Evolutionary conservation across 192 early-diverging fungal species (phyloP).

Genomic region (Oehlia diaphana): DNA sequence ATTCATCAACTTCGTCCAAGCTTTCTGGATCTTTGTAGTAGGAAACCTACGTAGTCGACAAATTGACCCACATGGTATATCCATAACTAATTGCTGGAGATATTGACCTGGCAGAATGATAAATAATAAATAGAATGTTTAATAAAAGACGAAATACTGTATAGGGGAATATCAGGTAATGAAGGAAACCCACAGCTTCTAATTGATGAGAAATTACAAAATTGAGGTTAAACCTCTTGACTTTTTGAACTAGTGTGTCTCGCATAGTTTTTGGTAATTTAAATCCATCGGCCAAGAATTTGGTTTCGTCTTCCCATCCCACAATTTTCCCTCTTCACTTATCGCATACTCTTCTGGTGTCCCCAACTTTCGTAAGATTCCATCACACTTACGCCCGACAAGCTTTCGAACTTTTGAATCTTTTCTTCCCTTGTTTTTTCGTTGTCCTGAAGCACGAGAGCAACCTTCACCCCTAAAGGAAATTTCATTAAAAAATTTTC

Average conservation of each 20-base stretch:
- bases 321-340: slow-evolving; percentile 20
- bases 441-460: slow-evolving; percentile 20
- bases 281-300: slow-evolving; percentile 15
- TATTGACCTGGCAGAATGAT: too few relatives aligned
- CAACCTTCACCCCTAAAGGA: slow-evolving; percentile 27
- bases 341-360: slow-evolving; percentile 25
- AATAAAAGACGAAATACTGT: neutral
- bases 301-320: slow-evolving; percentile 22
- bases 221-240: slow-evolving; percentile 7
- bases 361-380: slow-evolving; percentile 25
- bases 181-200: slow-evolving; percentile 25
- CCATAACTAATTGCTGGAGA: too few relatives aligned
- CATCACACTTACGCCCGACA: slow-evolving; percentile 25
- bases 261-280: slow-evolving; percentile 18
- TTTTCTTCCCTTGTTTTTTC: slow-evolving; percentile 18
- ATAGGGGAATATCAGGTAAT: neutral
- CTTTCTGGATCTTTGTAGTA: too few relatives aligned
- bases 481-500: neutral
- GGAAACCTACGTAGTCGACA: too few relatives aligned
- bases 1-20: too few relatives aligned
- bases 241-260: slow-evolving; percentile 26
- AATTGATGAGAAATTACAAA: slow-evolving; percentile 21
- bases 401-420: slow-evolving; percentile 18
- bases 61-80: too few relatives aligned
- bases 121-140: too few relatives aligned